Evolutionary conservation across 2,329 filamentous ascomycete genomes (phyloP).

Genomic region (Acephala macrosclerotiorum): DNA sequence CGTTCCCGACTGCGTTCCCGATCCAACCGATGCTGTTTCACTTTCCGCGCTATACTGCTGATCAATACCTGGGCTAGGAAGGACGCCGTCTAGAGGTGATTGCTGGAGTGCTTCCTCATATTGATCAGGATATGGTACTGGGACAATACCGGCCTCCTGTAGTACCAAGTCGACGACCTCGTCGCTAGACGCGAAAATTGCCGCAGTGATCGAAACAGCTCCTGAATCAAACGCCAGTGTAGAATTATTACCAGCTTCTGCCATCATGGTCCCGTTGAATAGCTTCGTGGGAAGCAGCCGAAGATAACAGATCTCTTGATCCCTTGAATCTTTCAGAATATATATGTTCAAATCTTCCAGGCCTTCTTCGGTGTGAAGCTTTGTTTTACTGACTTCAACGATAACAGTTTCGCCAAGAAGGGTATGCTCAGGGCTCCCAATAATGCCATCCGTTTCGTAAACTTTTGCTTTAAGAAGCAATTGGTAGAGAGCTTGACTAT

Average conservation of each 20-base stretch:
- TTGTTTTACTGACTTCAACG: slow-evolving; percentile 21
- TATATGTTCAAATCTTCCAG: slow-evolving; percentile 25
- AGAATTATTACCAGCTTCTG: slow-evolving; percentile 17
- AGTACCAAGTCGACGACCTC: slow-evolving; percentile 19
- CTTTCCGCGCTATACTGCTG: background rate
- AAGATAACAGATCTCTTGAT: slow-evolving; percentile 28
- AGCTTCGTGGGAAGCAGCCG: slow-evolving; percentile 25
- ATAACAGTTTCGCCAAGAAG: slow-evolving; percentile 21
- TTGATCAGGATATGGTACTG: slow-evolving; percentile 25
- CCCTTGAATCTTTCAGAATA: slow-evolving; percentile 25
- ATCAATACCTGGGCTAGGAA: background rate
- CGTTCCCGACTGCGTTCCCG: background rate
- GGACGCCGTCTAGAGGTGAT: background rate
- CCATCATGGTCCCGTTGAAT: slow-evolving; percentile 28
- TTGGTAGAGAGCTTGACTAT: slow-evolving; percentile 21
- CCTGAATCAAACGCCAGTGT: slow-evolving; percentile 22
- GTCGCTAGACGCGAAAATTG: slow-evolving; percentile 22
- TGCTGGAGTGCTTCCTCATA: slow-evolving; percentile 17
- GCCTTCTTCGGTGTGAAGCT: slow-evolving; percentile 29
- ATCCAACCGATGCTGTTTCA: background rate
- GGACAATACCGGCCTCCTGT: slow-evolving; percentile 25
- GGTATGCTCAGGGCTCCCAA: slow-evolving; percentile 22
- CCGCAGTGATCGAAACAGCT: slow-evolving; percentile 22
- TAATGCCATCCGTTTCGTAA: slow-evolving; percentile 24
- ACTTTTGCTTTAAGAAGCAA: slow-evolving; percentile 22